Evolutionary conservation across 345 rosid genomes (phyloP), one percentile per base, ranked within the genome.

Genomic region (Murraya paniculata): DNA sequence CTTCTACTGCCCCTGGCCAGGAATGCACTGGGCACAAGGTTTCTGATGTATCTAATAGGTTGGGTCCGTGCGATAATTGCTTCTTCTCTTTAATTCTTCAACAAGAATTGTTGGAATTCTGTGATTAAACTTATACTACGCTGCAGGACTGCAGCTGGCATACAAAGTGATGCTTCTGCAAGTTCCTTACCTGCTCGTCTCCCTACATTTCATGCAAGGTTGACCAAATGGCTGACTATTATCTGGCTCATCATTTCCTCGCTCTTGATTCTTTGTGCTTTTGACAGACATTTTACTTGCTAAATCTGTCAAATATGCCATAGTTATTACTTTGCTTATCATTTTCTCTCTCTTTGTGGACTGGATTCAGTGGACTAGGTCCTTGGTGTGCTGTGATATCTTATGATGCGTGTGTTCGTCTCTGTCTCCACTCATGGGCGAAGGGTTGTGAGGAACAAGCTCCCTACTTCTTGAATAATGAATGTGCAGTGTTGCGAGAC

Each of bases 131-230:
- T 30, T 41, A 41, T n/a, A 19, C 53, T 25, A 22, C 4, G 41
- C 79, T 80, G 64, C 89, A 86, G 99, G 83, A 81, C 82, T 77
- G 73, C 80, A 39, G 79, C 79, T 19, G 85, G 83, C 65, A 79
- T 41, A 1, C 90, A 82, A 57, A 86, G 80, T 64, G 81, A 82
- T 67, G 69, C 72, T 4, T 72, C 91, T 68, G 57, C 89, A 61
- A 72, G 82, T 74, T 79, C 87, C 72, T 84, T 85, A 70, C 87
- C 87, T 70, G 84, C 91, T 62, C 91, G 92, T 73, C 77, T 87
- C 55, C 99, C 99, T 28, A 93, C 86, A 21, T 96, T 94, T 87
- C 98, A 95, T 83, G 98, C 99, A 28, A 93, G 97, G 99, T 93
- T 79, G 70, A 82, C 75, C 77, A 33, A 81, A 71, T 77, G 64